Base-by-base conservation (phyloP, 169 alveolate genomes). In the Eimeria tenella region DNA sequence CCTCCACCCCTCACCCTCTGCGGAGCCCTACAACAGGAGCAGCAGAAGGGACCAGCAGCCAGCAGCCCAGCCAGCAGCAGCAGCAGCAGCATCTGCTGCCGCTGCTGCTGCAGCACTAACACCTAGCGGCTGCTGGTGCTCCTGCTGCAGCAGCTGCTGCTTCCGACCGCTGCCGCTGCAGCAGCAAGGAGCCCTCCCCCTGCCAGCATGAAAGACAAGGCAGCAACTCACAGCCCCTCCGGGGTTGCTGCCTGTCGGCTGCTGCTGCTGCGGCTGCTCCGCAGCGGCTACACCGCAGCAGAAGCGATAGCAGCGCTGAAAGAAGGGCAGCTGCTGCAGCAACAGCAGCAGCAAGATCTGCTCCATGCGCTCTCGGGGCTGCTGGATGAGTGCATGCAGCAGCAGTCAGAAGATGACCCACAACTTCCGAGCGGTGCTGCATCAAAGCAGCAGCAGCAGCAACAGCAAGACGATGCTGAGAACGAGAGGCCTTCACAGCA, bases 221-320 rank as follows among this genome's bases (percentile, higher is more conserved):
- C 11, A 17, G 68, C 68, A 58, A 3, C 68, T 58, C 21, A 49
- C 5, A 50, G 19, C 86, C 86, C 63, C 63, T 75, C 86, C 6
- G 86, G 86, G 49, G 86, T 75, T n/a, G 86, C 86, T 50, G 86
- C 65, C 5, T 75, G 86, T 31, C 86, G 86, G 42, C 68, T 75
- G 86, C 86, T 75, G 68, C 65, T 75, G 86, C 86, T 75, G 68
- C 86, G 86, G 86, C 86, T 75, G 86, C 49, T 75, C 63, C 86
- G 21, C 63, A 49, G 49, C 5, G 86, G 86, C 4, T 75, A 75
- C 17, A 50, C 68, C 1, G 86, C 86, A 75, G 86, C 86, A 52
- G 68, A 7, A 21, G 86, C 86, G n/a, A n/a, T 62, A 52, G 86
- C 86, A 75, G 86, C 86, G 23, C 86, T 75, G 17, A 75, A 75